Conservation (phyloP, 2,329 filamentous ascomycete species). For the Penicillium glabrum region DNA sequence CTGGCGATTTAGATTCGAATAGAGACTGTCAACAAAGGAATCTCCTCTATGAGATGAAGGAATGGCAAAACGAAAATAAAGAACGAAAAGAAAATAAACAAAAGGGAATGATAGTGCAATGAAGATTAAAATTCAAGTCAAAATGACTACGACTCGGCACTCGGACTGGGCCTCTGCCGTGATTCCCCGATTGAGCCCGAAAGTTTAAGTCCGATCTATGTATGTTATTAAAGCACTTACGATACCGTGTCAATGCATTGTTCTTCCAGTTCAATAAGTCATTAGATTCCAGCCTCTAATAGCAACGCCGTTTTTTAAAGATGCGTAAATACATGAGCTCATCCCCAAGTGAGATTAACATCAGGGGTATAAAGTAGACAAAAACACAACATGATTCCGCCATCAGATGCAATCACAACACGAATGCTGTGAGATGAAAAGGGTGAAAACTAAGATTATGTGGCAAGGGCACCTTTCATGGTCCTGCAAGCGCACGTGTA, state of each 20-base stretch:
- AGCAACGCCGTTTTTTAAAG: not conserved
- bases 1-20: not conserved
- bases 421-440: not conserved
- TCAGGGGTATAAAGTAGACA: constrained; percentile 16
- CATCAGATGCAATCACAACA: constrained; percentile 6
- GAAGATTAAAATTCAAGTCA: constrained; percentile 15
- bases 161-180: constrained; percentile 9
- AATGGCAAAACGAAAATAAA: not conserved
- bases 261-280: not conserved
- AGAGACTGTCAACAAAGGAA: not conserved
- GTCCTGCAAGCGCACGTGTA: not conserved
- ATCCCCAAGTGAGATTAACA: constrained; percentile 1
- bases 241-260: not conserved
- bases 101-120: not conserved
- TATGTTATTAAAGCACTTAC: not conserved
- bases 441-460: constrained; percentile 16
- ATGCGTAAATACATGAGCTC: constrained; percentile 13
- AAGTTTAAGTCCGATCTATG: constrained; percentile 1
- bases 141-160: constrained; percentile 1
- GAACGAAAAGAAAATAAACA: not conserved
- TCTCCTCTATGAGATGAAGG: not conserved
- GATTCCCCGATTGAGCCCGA: constrained; percentile 8
- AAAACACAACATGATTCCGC: not conserved
- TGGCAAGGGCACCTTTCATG: not conserved
- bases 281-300: not conserved